These are phyloP conservation scores for Prunus davidiana DNA, from an alignment of 306 rosid genomes.

Conservation along the genomic window DNA sequence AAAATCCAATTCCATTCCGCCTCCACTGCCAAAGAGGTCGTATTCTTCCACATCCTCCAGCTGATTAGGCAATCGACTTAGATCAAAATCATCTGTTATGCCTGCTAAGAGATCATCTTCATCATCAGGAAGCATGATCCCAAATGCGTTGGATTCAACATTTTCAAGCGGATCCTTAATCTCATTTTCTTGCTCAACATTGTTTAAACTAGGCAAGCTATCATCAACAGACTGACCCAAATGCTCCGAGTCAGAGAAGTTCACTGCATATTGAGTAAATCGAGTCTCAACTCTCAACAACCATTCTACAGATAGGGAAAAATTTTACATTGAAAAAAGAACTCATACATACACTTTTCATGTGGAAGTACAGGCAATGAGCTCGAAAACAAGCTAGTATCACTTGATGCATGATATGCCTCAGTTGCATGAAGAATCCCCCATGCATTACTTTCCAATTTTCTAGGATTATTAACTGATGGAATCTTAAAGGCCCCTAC, in stretches of 20 bases:
- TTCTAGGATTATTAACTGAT: conserved; percentile 33
- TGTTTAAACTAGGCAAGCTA: conserved; percentile 39
- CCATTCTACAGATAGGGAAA: conserved; percentile 10
- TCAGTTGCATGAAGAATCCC: conserved; percentile 42
- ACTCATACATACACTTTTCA: conserved; percentile 60
- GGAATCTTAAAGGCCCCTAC: conserved; percentile 51
- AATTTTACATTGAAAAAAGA: conserved; percentile 2
- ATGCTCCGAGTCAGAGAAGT: conserved; percentile 43
- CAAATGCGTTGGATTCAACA: conserved; percentile 46
- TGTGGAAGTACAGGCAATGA: conserved; percentile 80
- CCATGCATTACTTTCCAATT: conserved; percentile 53
- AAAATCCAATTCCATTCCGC: conserved; percentile 86
- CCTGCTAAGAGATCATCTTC: conserved; percentile 90
- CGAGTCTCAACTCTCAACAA: conserved; percentile 14
- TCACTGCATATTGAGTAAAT: conserved; percentile 52
- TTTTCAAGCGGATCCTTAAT: conserved; percentile 50
- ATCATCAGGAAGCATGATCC: conserved; percentile 75
- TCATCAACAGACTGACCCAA: conserved; percentile 48
- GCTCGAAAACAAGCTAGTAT: conserved; percentile 76
- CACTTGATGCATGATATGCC: conserved; percentile 56
- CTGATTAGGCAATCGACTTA: conserved; percentile 78
- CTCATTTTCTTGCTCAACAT: conserved; percentile 40
- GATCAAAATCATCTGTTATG: conserved; percentile 81
- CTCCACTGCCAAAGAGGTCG: conserved; percentile 85
- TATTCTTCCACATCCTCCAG: conserved; percentile 84